Evolutionary conservation across 108 stramenopile genomes (phyloP).

Genomic region (Cyclostephanos tholiformis): DNA sequence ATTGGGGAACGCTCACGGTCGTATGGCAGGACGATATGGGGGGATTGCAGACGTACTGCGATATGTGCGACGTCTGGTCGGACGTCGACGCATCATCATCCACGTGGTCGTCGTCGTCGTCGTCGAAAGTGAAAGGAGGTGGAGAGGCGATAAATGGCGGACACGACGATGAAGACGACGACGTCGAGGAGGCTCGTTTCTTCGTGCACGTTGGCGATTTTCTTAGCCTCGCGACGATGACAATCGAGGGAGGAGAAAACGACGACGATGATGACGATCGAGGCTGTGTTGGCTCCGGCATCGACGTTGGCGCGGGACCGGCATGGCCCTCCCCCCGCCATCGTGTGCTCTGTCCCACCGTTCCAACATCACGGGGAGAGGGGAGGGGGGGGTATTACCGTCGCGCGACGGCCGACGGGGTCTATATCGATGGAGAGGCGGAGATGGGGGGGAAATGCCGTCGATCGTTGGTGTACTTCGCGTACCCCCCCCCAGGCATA

Average conservation of each 20-base stretch:
- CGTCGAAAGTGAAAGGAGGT: background rate
- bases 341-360: slow-evolving; percentile 44
- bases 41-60: slow-evolving; percentile 83
- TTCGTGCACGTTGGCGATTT: slow-evolving; percentile 83
- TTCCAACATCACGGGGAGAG: slow-evolving; percentile 14
- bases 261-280: background rate
- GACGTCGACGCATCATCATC: slow-evolving; percentile 43
- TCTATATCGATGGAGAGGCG: background rate
- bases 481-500: slow-evolving; percentile 61
- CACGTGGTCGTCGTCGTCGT: background rate
- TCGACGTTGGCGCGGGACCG: background rate
- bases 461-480: slow-evolving; percentile 70
- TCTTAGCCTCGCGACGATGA: slow-evolving; percentile 59
- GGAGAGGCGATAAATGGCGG: too few relatives aligned
- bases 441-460: slow-evolving; percentile 28
- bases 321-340: slow-evolving; percentile 49
- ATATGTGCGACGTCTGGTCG: slow-evolving; percentile 61
- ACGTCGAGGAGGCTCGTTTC: slow-evolving; percentile 10
- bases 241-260: background rate
- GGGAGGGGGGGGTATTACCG: too few relatives aligned
- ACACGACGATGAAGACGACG: background rate
- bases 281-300: background rate
- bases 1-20: slow-evolving; percentile 81
- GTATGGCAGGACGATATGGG: slow-evolving; percentile 86
- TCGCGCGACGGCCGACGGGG: background rate